These are phyloP conservation scores for Cephaloascus albidus DNA, from an alignment of 805 yeast species.

Conservation along the genomic window DNA sequence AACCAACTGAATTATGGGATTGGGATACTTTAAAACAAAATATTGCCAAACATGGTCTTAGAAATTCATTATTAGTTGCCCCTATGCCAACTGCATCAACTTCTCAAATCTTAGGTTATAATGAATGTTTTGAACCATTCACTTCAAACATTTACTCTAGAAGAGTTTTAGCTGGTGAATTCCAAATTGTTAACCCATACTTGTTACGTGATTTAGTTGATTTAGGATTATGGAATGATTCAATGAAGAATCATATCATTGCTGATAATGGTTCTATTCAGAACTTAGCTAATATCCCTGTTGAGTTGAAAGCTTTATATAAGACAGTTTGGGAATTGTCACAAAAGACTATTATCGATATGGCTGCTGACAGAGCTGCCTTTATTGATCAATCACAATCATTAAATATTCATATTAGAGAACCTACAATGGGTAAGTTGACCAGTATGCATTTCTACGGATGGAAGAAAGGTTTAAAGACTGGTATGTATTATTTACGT, in stretches of 20 bases:
- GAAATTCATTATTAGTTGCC: constrained; percentile 84
- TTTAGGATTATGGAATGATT: constrained; percentile 74
- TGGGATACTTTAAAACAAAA: constrained; percentile 67
- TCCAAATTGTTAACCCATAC: constrained; percentile 85
- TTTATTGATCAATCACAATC: constrained; percentile 46
- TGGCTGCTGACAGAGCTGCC: constrained; percentile 75
- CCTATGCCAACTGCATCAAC: constrained; percentile 99
- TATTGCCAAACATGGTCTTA: constrained; percentile 55
- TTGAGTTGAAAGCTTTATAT: constrained; percentile 65
- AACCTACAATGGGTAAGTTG: constrained; percentile 79
- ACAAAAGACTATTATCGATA: constrained; percentile 74
- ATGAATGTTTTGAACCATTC: constrained; percentile 93
- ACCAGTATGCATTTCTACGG: constrained; percentile 98
- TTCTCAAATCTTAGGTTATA: constrained; percentile 88
- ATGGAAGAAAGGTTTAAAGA: constrained; percentile 96
- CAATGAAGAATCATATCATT: constrained; percentile 70
- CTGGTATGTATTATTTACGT: constrained; percentile 92
- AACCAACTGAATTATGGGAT: constrained; percentile 78
- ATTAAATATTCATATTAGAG: constrained; percentile 10
- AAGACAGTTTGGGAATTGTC: constrained; percentile 96
- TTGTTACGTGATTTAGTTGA: constrained; percentile 74
- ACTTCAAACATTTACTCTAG: constrained; percentile 89
- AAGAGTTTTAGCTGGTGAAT: constrained; percentile 89
- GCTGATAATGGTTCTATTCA: constrained; percentile 82
- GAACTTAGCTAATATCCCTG: constrained; percentile 63